phyloP scores from a whole-genome alignment of 2,329 filamentous ascomycete genomes.

The Zalaria sp. region DNA sequence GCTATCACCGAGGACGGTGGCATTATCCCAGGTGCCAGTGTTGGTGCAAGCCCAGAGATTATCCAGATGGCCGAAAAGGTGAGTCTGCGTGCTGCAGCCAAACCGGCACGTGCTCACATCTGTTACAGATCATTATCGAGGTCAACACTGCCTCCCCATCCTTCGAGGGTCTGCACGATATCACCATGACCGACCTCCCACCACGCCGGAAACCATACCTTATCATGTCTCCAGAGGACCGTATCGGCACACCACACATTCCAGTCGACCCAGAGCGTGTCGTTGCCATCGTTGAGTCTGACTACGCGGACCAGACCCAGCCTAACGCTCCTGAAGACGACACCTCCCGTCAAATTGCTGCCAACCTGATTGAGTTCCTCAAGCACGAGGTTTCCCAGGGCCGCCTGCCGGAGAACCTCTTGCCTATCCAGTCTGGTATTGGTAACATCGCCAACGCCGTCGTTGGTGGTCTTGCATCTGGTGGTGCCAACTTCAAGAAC shows the following conservation, averaged over 20 bases:
- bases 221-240: conserved; percentile 72
- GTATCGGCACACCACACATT: conserved; percentile 71
- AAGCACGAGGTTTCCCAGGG: conserved; percentile 73
- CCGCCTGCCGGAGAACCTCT: conserved; percentile 60
- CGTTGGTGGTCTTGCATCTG: conserved; percentile 63
- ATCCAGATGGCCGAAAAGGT: conserved; percentile 83
- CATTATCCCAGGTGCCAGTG: conserved; percentile 74
- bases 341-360: conserved; percentile 56
- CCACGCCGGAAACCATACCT: conserved; percentile 72
- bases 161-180: conserved; percentile 81
- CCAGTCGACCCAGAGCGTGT: conserved; percentile 76
- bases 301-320: conserved; percentile 64
- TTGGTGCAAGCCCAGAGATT: conserved; percentile 73
- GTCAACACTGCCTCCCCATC: conserved; percentile 77
- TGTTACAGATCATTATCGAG: conserved; percentile 60
- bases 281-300: conserved; percentile 69
- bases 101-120: background rate
- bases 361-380: conserved; percentile 70
- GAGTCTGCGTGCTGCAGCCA: conserved; percentile 2
- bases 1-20: conserved; percentile 82
- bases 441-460: conserved; percentile 91
- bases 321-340: conserved; percentile 68
- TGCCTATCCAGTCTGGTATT: conserved; percentile 77
- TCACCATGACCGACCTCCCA: conserved; percentile 75
- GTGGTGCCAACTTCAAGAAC: conserved; percentile 66